phyloP scores from a whole-genome alignment of 2,329 filamentous ascomycete genomes.

The Dactylellina parvicollis region DNA sequence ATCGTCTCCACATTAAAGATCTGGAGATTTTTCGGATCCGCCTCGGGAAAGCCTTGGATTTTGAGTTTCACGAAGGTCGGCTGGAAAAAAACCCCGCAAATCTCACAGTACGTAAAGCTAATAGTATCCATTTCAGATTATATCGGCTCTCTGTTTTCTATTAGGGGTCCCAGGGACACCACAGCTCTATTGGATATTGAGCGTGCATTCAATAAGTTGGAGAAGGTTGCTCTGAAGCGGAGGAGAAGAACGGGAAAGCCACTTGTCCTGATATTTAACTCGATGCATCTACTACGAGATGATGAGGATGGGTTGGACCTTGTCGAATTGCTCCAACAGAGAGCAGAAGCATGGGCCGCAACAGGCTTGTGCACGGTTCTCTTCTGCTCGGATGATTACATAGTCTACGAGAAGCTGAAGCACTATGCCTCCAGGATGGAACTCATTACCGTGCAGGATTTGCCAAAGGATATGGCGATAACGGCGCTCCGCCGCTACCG shows the following conservation, averaged over 20 bases:
- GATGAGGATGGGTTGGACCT: slow-evolving; percentile 93
- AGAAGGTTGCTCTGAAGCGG: slow-evolving; percentile 86
- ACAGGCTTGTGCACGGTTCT: slow-evolving; percentile 89
- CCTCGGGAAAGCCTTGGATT: slow-evolving; percentile 91
- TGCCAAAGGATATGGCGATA: slow-evolving; percentile 81
- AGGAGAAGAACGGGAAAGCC: slow-evolving; percentile 70
- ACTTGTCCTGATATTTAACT: slow-evolving; percentile 92
- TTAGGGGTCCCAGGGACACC: slow-evolving; percentile 88
- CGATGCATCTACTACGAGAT: slow-evolving; percentile 88
- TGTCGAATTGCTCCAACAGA: slow-evolving; percentile 92
- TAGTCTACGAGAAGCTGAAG: slow-evolving; percentile 90
- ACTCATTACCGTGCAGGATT: slow-evolving; percentile 83
- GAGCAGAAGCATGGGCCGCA: slow-evolving; percentile 95
- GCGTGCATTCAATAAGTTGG: slow-evolving; percentile 94
- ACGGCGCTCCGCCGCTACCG: slow-evolving; percentile 81
- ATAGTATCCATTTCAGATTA: slow-evolving; percentile 70
- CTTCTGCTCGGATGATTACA: slow-evolving; percentile 94
- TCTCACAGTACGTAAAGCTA: slow-evolving; percentile 69
- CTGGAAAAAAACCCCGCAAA: background rate
- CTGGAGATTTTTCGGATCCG: slow-evolving; percentile 93
- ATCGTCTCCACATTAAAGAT: slow-evolving; percentile 64
- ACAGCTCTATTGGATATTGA: slow-evolving; percentile 95
- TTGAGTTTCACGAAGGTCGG: slow-evolving; percentile 71
- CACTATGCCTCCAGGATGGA: slow-evolving; percentile 94
- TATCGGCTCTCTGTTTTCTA: slow-evolving; percentile 94